Evolutionary conservation across 164 flowering plant species (phyloP).

Genomic region (Berberis vulgaris): DNA sequence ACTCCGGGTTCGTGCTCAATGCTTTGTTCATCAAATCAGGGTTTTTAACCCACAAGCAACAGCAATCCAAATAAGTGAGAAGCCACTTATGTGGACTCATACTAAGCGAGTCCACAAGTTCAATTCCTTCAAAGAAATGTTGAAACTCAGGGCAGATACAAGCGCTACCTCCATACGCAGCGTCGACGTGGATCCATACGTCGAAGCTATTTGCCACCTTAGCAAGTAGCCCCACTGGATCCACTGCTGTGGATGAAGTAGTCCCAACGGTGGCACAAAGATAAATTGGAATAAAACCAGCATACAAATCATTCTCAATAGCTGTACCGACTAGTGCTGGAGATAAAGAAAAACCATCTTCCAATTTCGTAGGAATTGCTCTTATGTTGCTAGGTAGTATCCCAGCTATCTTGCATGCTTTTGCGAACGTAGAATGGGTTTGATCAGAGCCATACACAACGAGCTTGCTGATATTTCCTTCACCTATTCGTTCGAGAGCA

Average conservation of each 20-base stretch:
- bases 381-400: conserved; percentile 42
- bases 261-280: conserved; percentile 50
- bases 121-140: too few species aligned
- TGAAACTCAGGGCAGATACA: neutral
- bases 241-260: conserved; percentile 41
- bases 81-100: too few species aligned
- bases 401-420: conserved; percentile 49
- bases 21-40: too few species aligned
- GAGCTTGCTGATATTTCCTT: conserved; percentile 17
- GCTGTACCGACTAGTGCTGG: conserved; percentile 14
- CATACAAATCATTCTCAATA: conserved; percentile 16
- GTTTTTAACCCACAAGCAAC: too few species aligned
- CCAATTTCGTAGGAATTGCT: conserved; percentile 21
- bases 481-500: conserved; percentile 14
- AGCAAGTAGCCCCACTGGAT: conserved; percentile 23
- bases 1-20: too few species aligned
- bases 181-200: conserved; percentile 50
- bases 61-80: too few species aligned
- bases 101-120: too few species aligned
- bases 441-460: conserved; percentile 39
- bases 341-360: conserved; percentile 15
- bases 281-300: conserved; percentile 30
- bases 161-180: conserved; percentile 60
- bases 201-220: conserved; percentile 23
- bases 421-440: conserved; percentile 48